Base-by-base conservation (phyloP, 495 filamentous ascomycete genomes). In the Neohortaea acidophila region DNA sequence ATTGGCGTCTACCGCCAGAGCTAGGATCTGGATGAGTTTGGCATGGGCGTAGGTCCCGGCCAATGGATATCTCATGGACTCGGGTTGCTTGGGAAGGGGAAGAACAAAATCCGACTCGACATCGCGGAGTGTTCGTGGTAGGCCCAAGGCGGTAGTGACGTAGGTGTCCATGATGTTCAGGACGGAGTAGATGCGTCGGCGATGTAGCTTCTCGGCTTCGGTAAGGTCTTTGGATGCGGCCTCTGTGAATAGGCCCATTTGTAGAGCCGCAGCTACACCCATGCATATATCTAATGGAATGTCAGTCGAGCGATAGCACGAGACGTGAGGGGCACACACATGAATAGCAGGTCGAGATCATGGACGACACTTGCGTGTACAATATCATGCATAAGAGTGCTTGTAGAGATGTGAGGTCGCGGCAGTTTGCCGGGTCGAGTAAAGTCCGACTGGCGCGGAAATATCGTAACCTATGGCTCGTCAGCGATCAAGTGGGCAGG, bases 281-380 rank as follows among this genome's bases (percentile, higher is more conserved):
- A 47, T 47, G 31, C 44, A 47, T 14, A 47, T 41, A 18, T 47
- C n/a, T n/a, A n/a, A n/a, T n/a, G n/a, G n/a, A n/a, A n/a, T n/a
- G n/a, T n/a, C n/a, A n/a, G n/a, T n/a, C n/a, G n/a, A n/a, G n/a
- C n/a, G n/a, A n/a, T n/a, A n/a, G n/a, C n/a, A n/a, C n/a, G n/a
- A n/a, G n/a, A n/a, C n/a, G n/a, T n/a, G n/a, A n/a, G n/a, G n/a
- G n/a, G n/a, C n/a, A n/a, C n/a, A n/a, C n/a, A n/a, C n/a, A 47
- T 4, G 31, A 36, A 25, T 47, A 47, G 25, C 44, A 41, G 1
- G 44, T 47, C n/a, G 37, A 41, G 22, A 47, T 41, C 44, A 47
- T 47, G 4, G 37, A 41, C 12, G 38, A 28, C 15, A 27, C 44
- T 30, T 41, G 31, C 5, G 44, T 41, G 33, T 41, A 47, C 2